Base-by-base conservation (phyloP, 2,329 filamentous ascomycete genomes). In the Fusarium hainanense region DNA sequence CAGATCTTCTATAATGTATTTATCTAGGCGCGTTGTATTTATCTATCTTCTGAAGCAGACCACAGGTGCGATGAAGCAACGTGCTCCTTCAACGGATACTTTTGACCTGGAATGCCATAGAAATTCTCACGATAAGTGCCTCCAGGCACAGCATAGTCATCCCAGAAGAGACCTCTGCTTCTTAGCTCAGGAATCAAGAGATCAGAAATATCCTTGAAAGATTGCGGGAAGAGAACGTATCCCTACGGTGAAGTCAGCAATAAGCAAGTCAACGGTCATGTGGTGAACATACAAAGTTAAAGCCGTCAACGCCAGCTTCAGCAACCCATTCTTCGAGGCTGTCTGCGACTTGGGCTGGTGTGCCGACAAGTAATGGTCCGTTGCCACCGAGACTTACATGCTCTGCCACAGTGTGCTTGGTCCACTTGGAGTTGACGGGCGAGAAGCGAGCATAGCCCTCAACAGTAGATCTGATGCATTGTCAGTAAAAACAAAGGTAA, bases 261-360 rank as follows among this genome's bases (percentile, higher is more conserved):
- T 14, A 4, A 13, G 12, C 7, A 34, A 25, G 16, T 34, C 16
- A 14, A n/a, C 5, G 1, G 21, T 3, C 20, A 50, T 7, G 7
- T 4, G 12, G 25, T 50, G 10, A 34, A 50, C 47, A n/a, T 50
- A 50, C 47, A 50, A 93, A 85, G 74, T 93, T 93, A 78, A 93
- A 93, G 0, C 91, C 91, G 74, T 93, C 91, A 1, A 93, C 85
- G 68, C 92, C 91, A 0, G 89, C 90, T 75, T 92, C 90, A 5
- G 81, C 74, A 0, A 92, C 82, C 90, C 91, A 93, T 3, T 82
- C 79, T 77, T 93, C 89, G 62, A 93, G 82, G 37, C 86, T 84
- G 75, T 93, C 90, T 0, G 89, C 91, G 1, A 93, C 89, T 63
- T 87, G 86, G 21, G 83, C 77, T 0, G 90, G 81, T 0, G 89